phyloP scores from a whole-genome alignment of 768 basidiomycete genomes.

The Podaxis rugospora region DNA sequence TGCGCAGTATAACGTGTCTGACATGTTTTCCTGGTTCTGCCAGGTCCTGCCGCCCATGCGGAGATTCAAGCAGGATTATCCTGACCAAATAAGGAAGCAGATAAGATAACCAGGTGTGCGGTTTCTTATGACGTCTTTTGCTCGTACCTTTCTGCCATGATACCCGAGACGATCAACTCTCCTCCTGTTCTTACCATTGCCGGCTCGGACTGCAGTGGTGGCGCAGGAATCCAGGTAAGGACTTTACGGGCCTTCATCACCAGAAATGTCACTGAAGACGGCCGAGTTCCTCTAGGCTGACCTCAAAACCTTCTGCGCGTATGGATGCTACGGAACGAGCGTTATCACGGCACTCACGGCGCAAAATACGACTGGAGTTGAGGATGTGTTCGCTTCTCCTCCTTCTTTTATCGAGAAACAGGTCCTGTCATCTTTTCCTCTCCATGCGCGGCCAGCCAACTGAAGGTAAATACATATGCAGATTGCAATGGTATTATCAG shows the following conservation, averaged over 20 bases:
- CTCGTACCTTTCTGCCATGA: not conserved
- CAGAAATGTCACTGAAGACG: not conserved
- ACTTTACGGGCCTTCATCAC: not conserved
- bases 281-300: constrained; percentile 56
- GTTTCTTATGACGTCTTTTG: not conserved
- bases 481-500: constrained; percentile 44
- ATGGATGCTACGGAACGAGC: constrained; percentile 75
- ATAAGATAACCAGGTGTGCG: not conserved
- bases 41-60: not conserved
- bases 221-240: constrained; percentile 83
- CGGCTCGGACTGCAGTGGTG: constrained; percentile 79
- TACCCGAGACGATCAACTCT: not conserved
- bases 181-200: constrained; percentile 62
- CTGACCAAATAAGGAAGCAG: not conserved
- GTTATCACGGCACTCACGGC: constrained; percentile 85
- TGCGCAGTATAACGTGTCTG: not conserved
- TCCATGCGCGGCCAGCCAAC: not conserved
- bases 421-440: constrained; percentile 32
- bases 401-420: constrained; percentile 73
- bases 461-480: not conserved
- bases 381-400: constrained; percentile 64
- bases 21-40: not conserved
- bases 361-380: constrained; percentile 85
- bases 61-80: not conserved
- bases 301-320: constrained; percentile 77